Percentiles rank a stretch among this genome's conserved stretches.
These are phyloP conservation scores for Acer saccharum DNA, from an alignment of 345 rosid genomes.

Conservation along the genomic window DNA sequence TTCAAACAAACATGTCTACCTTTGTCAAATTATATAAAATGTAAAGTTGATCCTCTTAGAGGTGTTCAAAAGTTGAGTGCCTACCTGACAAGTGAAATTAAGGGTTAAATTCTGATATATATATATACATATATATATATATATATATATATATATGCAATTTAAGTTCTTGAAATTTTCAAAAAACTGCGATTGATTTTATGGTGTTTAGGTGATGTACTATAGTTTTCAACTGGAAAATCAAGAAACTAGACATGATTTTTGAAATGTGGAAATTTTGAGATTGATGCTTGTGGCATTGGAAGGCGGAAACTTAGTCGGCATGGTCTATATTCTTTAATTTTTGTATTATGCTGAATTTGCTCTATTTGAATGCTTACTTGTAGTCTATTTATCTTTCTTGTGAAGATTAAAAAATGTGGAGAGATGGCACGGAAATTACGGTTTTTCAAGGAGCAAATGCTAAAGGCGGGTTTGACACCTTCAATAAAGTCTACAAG, in stretches of 20 bases:
- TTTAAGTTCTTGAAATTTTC: neutral
- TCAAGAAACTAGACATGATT: neutral
- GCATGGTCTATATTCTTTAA: neutral
- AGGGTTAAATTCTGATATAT: slow-evolving; percentile 8
- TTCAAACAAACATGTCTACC: too few species aligned
- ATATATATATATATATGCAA: neutral
- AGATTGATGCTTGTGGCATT: neutral
- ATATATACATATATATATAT: neutral
- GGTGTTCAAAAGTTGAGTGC: neutral
- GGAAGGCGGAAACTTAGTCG: neutral
- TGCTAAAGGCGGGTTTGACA: slow-evolving; percentile 69
- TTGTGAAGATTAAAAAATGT: slow-evolving; percentile 71
- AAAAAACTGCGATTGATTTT: neutral
- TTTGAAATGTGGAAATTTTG: neutral
- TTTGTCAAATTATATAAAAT: too few species aligned
- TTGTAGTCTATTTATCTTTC: slow-evolving; percentile 13
- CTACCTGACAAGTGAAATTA: neutral
- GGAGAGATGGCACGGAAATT: slow-evolving; percentile 95
- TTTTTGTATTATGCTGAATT: neutral
- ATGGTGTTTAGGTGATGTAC: neutral
- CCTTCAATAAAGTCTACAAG: slow-evolving; percentile 42
- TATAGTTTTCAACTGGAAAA: neutral
- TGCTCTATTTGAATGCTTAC: neutral
- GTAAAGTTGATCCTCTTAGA: too few species aligned
- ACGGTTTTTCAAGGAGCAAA: slow-evolving; percentile 87